Percentiles rank a stretch among this genome's conserved stretches.
phyloP scores from a whole-genome alignment of 371 early-diverging fungal genomes.

The Mucor ambiguus region DNA sequence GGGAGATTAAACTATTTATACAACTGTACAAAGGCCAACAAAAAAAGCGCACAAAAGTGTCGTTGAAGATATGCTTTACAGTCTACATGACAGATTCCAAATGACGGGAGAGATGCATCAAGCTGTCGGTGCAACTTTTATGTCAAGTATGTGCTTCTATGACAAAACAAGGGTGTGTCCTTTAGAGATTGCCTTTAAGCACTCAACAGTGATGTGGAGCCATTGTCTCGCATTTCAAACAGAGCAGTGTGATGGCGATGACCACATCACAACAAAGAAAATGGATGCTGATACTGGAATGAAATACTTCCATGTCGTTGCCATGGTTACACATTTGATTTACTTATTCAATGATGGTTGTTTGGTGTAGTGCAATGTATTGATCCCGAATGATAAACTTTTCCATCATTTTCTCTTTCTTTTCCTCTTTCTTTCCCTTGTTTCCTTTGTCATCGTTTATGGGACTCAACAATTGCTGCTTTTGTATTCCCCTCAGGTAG shows the following conservation, averaged over 20 bases:
- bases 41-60: background rate
- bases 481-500: constrained; percentile 25
- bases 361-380: background rate
- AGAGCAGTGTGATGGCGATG: background rate
- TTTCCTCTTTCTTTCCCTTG: background rate
- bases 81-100: background rate
- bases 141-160: background rate
- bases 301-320: background rate
- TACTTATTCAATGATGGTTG: background rate
- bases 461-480: constrained; percentile 19
- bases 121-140: background rate
- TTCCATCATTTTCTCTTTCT: background rate
- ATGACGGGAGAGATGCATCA: background rate
- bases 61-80: background rate
- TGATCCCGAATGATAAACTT: constrained; percentile 1
- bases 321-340: constrained; percentile 2
- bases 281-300: background rate
- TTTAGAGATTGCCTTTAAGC: background rate
- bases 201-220: background rate
- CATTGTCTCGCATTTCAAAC: background rate
- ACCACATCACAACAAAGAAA: background rate
- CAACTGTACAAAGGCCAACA: background rate
- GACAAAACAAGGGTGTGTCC: background rate
- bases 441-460: background rate
- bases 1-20: constrained; percentile 1